Evolutionary conservation across 2,329 filamentous ascomycete genomes (phyloP).

Genomic region (Aspergillus sp.): DNA sequence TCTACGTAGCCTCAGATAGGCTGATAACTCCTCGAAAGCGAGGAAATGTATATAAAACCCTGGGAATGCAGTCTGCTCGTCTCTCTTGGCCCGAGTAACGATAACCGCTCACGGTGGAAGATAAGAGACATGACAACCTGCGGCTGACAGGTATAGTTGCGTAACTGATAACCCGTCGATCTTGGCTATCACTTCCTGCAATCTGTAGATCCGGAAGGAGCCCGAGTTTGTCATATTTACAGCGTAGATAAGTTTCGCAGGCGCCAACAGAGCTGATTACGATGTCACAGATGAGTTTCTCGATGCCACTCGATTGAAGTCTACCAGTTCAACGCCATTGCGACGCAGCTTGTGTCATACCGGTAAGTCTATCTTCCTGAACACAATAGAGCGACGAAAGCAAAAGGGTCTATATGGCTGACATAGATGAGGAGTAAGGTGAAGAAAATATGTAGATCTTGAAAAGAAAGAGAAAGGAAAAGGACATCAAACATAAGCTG

Average conservation of each 20-base stretch:
- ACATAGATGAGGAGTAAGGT: background rate
- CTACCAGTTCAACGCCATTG: background rate
- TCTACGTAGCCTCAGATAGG: background rate
- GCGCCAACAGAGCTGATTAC: background rate
- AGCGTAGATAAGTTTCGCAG: background rate
- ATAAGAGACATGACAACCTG: too few species aligned
- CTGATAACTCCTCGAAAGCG: background rate
- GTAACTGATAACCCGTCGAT: background rate
- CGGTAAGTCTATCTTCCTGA: background rate
- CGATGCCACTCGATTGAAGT: background rate
- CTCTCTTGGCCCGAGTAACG: background rate
- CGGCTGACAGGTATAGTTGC: too few species aligned
- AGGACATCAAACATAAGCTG: slow-evolving; percentile 1
- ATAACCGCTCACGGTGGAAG: background rate
- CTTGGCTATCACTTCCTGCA: background rate
- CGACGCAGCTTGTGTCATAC: slow-evolving; percentile 1
- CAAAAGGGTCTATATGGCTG: background rate
- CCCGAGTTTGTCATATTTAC: background rate
- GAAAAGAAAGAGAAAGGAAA: background rate
- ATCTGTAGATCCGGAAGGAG: background rate
- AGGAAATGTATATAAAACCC: too few species aligned
- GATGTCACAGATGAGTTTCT: background rate
- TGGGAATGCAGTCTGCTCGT: too few species aligned
- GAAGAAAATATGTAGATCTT: background rate
- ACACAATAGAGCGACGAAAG: background rate